A percentile compares a stretch with the other conserved stretches of the same genome.
These are phyloP conservation scores for Saitozyma podzolica DNA, from an alignment of 768 basidiomycete species.

Conservation along the genomic window DNA sequence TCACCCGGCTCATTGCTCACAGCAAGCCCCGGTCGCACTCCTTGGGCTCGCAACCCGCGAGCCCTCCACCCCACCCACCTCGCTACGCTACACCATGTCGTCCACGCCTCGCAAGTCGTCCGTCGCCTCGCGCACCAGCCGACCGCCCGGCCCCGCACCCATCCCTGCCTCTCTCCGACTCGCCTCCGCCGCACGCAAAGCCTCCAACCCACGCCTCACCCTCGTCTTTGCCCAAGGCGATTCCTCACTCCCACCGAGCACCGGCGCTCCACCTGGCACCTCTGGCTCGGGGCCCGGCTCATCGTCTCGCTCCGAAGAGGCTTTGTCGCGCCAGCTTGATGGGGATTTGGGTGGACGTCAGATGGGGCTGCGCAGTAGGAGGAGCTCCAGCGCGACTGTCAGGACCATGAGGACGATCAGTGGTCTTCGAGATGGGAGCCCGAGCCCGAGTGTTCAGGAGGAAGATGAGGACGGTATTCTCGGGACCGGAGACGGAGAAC, in stretches of 20 bases:
- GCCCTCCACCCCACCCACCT: too few species aligned
- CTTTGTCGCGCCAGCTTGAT: constrained; percentile 36
- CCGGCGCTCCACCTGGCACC: not conserved
- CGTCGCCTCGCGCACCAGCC: not conserved
- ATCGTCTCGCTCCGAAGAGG: constrained; percentile 24
- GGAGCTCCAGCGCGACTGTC: constrained; percentile 32
- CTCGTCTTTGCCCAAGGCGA: constrained; percentile 29
- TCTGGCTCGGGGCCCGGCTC: constrained; percentile 1
- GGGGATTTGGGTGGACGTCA: constrained; percentile 36
- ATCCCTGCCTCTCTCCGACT: too few species aligned
- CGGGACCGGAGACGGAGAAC: not conserved
- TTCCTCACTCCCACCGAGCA: constrained; percentile 2
- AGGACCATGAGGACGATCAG: constrained; percentile 19
- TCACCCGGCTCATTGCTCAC: too few species aligned
- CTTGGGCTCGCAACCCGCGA: too few species aligned
- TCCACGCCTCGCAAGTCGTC: not conserved
- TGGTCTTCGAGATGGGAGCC: constrained; percentile 8
- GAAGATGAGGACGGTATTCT: constrained; percentile 17
- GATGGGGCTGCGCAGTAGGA: constrained; percentile 39
- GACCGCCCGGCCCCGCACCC: too few species aligned
- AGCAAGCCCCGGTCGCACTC: too few species aligned
- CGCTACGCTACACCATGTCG: not conserved
- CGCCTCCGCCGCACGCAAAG: constrained; percentile 5
- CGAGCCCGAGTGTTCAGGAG: constrained; percentile 19
- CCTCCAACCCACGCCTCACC: constrained; percentile 22